Base-by-base conservation (phyloP, 805 yeast genomes). In the Yamadazyma phyllophila region DNA sequence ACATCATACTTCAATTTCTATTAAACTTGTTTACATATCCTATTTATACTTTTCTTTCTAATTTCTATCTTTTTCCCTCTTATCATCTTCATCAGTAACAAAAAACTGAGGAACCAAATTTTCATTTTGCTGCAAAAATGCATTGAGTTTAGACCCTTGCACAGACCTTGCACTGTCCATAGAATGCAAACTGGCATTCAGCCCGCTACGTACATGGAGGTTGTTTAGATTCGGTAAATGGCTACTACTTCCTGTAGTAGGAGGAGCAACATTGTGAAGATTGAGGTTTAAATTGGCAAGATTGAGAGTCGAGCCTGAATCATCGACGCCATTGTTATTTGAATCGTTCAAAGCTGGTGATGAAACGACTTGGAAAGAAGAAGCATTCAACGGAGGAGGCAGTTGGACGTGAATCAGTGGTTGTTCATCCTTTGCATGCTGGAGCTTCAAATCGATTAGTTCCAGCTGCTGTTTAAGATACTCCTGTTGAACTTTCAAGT, bases 401-500 rank as follows among this genome's bases (percentile, higher is more conserved):
- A 26, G 43, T n/a, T 40, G 36, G 4, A 40, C 36, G n/a, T 31
- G 43, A 20, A 40, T 40, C 17, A 17, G 31, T 29, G 26, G 27
- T 13, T 33, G 26, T 2, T 12, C 37, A 7, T 5, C 16, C 20
- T 44, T 37, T 24, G 38, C 26, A 31, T 41, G 29, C 24, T 32
- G 16, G 11, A 36, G 47, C 17, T 49, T 51, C 30, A 38, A 20
- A 15, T 39, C 58, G 45, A 69, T 50, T 31, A 66, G 49, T 32
- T 62, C 62, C 48, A 63, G 69, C 46, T 71, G 76, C 50, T 67
- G 71, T 36, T 55, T 57, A 52, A 71, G 57, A 31, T 63, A 58
- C 50, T 68, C 67, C 47, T 65, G 63, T 48, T 71, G 77, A 38
- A 66, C 56, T 46, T 60, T 59, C 38, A 71, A 56, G 48, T 69